Evolutionary conservation across 305 asterid genomes (phyloP), one percentile per base, ranked within the genome.

Genomic region (Lippia alba): DNA sequence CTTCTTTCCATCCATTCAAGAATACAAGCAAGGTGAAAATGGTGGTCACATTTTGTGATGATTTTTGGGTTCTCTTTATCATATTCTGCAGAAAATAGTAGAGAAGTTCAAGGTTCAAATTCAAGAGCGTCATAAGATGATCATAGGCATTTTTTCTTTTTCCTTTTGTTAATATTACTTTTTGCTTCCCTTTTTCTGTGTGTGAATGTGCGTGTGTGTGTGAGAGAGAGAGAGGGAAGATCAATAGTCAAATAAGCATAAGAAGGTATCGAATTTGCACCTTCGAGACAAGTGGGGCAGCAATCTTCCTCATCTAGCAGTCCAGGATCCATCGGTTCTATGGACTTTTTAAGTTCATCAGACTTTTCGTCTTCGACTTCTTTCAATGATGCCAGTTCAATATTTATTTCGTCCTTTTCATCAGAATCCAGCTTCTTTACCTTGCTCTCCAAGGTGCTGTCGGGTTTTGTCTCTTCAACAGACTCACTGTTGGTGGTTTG

Each of bases 1-100:
- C 98, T 90, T 81, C 97, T 89, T 85, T 90, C 98, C 96, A 85
- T 85, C 98, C 98, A 92, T 79, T 91, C 98, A 32, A 92, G 90
- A 72, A 92, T 90, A 81, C 97, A 92, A 41, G 96, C 82, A 15
- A 92, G 85, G 79, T 92, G 98, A 76, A 91, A 92, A 74, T 92
- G 93, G 82, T 92, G 98, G 72, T 89, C 95, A 5, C 98, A 92
- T 79, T 92, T 89, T 15, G 98, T 88, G 70, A 84, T 73, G 60
- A 90, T 84, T 80, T 87, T 92, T 48, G 98, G 98, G 72, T 92
- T 91, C 82, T 92, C 97, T 16, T n/a, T 73, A 75, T 92, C 93
- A 64, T 92, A 92, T 74, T 90, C 98, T 92, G 95, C 79, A 71
- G 54, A 34, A 9, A 69, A 46, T 24, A 60, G 56, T 49, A 48